Conservation (phyloP, 2,329 filamentous ascomycete species). For the Diaporthe longicolla region DNA sequence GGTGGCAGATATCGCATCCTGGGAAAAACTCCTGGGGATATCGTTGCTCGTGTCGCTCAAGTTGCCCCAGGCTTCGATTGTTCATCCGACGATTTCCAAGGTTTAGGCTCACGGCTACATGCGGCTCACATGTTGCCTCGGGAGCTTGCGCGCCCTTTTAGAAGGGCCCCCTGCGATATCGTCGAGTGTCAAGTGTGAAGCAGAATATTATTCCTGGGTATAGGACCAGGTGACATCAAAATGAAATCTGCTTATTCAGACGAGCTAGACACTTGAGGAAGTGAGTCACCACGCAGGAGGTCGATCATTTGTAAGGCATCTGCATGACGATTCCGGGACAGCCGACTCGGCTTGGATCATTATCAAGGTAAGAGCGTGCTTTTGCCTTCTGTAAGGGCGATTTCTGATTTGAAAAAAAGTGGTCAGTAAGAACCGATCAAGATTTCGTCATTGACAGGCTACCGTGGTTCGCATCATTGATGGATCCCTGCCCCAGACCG, state of each 20-base stretch:
- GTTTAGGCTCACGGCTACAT: constrained; percentile 9
- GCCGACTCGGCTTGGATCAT: not conserved
- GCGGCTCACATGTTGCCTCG: not conserved
- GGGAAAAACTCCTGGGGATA: not conserved
- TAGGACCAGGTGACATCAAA: not conserved
- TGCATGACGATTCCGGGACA: constrained; percentile 2
- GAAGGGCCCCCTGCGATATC: not conserved
- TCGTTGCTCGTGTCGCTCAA: not conserved
- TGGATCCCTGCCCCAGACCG: not conserved
- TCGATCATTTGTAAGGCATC: not conserved
- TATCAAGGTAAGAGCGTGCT: not conserved
- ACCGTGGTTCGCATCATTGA: not conserved
- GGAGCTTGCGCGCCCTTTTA: not conserved
- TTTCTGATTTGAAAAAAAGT: not conserved
- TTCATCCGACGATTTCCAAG: not conserved
- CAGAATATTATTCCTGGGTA: not conserved
- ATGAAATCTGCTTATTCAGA: not conserved
- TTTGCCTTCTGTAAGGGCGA: not conserved
- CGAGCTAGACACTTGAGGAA: not conserved
- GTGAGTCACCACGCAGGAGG: not conserved
- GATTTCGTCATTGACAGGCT: not conserved
- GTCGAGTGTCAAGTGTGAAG: not conserved
- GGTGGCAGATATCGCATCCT: not conserved
- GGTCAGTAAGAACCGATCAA: not conserved
- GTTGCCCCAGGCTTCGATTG: not conserved